A percentile compares a stretch with the other conserved stretches of the same genome.
Conservation (phyloP, 2,329 filamentous ascomycete genomes). For the Aspergillus fumigatiaffinis region DNA sequence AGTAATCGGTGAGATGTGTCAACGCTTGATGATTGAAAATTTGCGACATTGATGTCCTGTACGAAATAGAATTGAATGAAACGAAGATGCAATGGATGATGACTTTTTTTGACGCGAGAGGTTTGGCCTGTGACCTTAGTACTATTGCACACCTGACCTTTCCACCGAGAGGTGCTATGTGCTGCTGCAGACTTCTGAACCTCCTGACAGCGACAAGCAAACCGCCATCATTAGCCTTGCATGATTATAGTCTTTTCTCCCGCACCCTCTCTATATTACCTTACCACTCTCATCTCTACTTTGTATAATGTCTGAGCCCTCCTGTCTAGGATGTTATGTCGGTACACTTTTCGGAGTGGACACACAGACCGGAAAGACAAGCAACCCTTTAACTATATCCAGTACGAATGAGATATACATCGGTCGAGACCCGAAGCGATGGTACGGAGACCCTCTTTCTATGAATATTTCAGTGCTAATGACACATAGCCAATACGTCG, state of each 20-base stretch:
- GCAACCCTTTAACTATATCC: constrained; percentile 20
- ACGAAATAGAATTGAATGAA: background rate
- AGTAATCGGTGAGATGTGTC: constrained; percentile 7
- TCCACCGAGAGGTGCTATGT: background rate
- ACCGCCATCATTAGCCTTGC: background rate
- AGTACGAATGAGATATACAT: constrained; percentile 32
- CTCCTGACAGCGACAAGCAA: background rate
- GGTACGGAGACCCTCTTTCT: constrained; percentile 19
- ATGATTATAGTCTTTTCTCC: background rate
- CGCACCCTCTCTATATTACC: background rate
- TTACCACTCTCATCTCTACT: background rate
- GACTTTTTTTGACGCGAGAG: background rate
- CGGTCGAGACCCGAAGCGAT: constrained; percentile 31
- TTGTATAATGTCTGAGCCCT: background rate
- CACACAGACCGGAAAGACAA: constrained; percentile 9
- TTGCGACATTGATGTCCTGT: constrained; percentile 1
- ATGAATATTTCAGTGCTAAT: constrained; percentile 7
- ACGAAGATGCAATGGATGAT: background rate
- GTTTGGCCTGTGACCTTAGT: background rate
- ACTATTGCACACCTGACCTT: background rate
- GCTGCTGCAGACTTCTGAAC: background rate
- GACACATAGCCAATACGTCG: constrained; percentile 33
- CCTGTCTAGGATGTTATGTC: constrained; percentile 8
- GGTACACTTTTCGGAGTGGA: constrained; percentile 23
- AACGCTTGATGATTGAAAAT: background rate